A percentile compares a stretch with the other conserved stretches of the same genome.
These are phyloP conservation scores for Thalassiosira gravida DNA, from an alignment of 352 stramenopile genomes.

Conservation along the genomic window DNA sequence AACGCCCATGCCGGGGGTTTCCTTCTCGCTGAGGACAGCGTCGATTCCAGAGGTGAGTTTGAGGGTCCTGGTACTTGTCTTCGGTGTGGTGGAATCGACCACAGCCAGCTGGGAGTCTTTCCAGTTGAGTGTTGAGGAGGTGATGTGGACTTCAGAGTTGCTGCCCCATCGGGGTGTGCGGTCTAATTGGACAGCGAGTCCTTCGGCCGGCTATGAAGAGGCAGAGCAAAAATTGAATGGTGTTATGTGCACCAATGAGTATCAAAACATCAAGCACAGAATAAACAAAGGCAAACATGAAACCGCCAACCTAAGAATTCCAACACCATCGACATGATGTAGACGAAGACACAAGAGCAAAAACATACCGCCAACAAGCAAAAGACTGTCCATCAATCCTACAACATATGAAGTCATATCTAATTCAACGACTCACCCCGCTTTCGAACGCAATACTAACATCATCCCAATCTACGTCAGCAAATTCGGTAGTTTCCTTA, in stretches of 20 bases:
- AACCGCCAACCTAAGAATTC: too few relatives aligned
- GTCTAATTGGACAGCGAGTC: constrained; percentile 24
- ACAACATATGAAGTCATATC: too few relatives aligned
- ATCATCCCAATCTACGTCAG: constrained; percentile 61
- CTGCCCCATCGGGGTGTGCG: constrained; percentile 35
- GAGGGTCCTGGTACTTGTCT: constrained; percentile 19
- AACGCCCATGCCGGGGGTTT: constrained; percentile 43
- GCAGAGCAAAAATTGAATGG: too few relatives aligned
- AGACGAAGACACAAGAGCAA: too few relatives aligned
- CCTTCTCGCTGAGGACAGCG: constrained; percentile 40
- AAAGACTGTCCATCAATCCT: too few relatives aligned
- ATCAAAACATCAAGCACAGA: too few relatives aligned
- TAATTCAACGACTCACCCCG: constrained; percentile 61
- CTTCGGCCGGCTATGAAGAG: constrained; percentile 49
- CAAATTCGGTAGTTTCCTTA: too few relatives aligned
- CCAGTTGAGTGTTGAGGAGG: constrained; percentile 49
- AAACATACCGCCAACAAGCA: too few relatives aligned
- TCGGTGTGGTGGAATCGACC: constrained; percentile 22
- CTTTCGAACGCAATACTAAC: constrained; percentile 50
- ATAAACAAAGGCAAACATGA: too few relatives aligned
- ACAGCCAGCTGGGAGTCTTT: constrained; percentile 42
- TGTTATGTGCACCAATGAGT: too few relatives aligned
- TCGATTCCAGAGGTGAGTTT: constrained; percentile 39
- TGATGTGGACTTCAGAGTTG: constrained; percentile 59
- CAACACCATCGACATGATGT: too few relatives aligned